Percentiles rank a stretch among this genome's conserved stretches.
Evolutionary conservation across 169 alveolate genomes (phyloP).

Genomic region (Plasmodium yoelii): DNA sequence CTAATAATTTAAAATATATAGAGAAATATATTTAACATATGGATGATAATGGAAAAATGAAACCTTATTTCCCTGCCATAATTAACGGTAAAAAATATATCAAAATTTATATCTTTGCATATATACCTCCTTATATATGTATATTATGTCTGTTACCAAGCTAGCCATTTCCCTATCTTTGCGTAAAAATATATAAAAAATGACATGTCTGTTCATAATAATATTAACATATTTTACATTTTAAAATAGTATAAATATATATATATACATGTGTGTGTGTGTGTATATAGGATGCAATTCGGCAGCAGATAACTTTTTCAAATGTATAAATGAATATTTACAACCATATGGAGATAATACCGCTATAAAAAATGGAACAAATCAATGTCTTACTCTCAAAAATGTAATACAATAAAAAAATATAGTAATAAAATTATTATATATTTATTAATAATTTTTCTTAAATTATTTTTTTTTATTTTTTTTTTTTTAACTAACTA

Average conservation of each 20-base stretch:
- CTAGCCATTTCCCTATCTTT: neutral
- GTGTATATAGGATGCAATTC: constrained; percentile 41
- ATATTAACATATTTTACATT: too few relatives aligned
- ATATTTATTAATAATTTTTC: too few relatives aligned
- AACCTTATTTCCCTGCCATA: constrained; percentile 55
- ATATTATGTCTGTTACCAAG: neutral
- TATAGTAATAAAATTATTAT: neutral
- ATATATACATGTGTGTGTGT: too few relatives aligned
- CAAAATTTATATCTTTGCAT: neutral
- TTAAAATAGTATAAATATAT: too few relatives aligned
- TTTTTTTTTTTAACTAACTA: neutral
- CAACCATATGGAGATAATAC: constrained; percentile 47
- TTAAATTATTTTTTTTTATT: neutral
- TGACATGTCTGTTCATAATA: too few relatives aligned
- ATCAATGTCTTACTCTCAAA: constrained; percentile 35
- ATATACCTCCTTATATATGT: neutral
- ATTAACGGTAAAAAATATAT: constrained; percentile 20
- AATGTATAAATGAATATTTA: constrained; percentile 34
- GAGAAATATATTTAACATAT: neutral
- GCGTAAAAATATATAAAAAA: too few relatives aligned
- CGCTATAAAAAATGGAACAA: neutral
- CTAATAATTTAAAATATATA: neutral
- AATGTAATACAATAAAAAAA: constrained; percentile 11
- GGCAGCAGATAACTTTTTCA: constrained; percentile 39
- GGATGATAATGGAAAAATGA: constrained; percentile 34